Conservation (phyloP, 2,329 filamentous ascomycete genomes). For the Calonectria montana region DNA sequence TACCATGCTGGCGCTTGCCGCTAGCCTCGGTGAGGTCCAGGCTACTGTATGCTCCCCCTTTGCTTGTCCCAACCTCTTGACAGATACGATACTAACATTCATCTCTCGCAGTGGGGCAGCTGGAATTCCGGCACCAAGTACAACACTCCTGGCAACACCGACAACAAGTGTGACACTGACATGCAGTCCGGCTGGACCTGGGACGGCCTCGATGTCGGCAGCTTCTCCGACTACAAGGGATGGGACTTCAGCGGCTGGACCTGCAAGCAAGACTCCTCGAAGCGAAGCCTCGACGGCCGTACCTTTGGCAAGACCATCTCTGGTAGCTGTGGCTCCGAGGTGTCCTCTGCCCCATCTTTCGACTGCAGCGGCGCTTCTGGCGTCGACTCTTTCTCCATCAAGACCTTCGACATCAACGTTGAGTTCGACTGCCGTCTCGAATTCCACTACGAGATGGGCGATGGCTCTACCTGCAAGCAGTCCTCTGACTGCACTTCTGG, state of each 20-base stretch:
- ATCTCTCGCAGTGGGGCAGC: slow-evolving; percentile 15
- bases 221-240: slow-evolving; percentile 74
- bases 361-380: slow-evolving; percentile 48
- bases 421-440: slow-evolving; percentile 83
- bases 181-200: slow-evolving; percentile 81
- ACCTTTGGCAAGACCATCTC: slow-evolving; percentile 70
- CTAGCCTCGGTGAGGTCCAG: slow-evolving; percentile 61
- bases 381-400: slow-evolving; percentile 76
- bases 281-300: slow-evolving; percentile 69
- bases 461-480: slow-evolving; percentile 86
- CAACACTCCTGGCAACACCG: slow-evolving; percentile 75
- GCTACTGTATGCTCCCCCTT: slow-evolving; percentile 55
- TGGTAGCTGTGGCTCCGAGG: slow-evolving; percentile 61
- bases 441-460: slow-evolving; percentile 88
- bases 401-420: slow-evolving; percentile 76
- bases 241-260: slow-evolving; percentile 80
- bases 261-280: slow-evolving; percentile 69
- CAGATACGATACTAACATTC: slow-evolving; percentile 21
- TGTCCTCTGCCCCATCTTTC: slow-evolving; percentile 67
- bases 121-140: slow-evolving; percentile 59
- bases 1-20: slow-evolving; percentile 62
- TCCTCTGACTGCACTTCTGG: slow-evolving; percentile 73
- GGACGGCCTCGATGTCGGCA: slow-evolving; percentile 69
- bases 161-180: slow-evolving; percentile 80
- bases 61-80: slow-evolving; percentile 9